A percentile compares a stretch with the other conserved stretches of the same genome.
These are phyloP conservation scores for Kluyveromyces aestuarii DNA, from an alignment of 805 yeast genomes.

Conservation along the genomic window DNA sequence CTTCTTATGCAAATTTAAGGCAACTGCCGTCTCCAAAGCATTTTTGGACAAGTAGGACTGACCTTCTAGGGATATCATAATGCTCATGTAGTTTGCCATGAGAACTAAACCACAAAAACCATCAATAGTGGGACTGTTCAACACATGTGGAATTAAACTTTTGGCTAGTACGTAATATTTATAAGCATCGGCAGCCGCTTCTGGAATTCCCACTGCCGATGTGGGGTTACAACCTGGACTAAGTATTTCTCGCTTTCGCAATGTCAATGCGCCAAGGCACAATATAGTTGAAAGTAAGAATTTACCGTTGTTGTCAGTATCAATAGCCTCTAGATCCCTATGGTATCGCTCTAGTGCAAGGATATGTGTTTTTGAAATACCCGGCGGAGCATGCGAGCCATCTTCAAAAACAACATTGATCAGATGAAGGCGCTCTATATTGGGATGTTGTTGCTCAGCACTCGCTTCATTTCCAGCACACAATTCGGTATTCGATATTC, in stretches of 20 bases:
- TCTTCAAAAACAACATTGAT: neutral
- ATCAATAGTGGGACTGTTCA: neutral
- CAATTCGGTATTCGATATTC: too few species aligned
- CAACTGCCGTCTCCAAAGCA: constrained; percentile 3
- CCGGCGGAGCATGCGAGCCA: neutral
- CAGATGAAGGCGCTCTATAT: neutral
- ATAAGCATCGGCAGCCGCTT: neutral
- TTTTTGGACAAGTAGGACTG: constrained; percentile 2
- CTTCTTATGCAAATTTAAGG: neutral
- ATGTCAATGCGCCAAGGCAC: constrained; percentile 5
- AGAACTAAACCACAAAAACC: constrained; percentile 4
- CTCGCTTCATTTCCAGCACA: too few species aligned
- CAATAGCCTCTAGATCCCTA: neutral
- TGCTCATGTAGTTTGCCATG: constrained; percentile 4
- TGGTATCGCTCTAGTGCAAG: neutral
- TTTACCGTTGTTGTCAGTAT: constrained; percentile 1
- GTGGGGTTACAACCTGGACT: neutral
- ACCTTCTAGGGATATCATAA: constrained; percentile 4
- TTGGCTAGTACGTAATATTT: neutral
- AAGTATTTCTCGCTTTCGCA: constrained; percentile 4
- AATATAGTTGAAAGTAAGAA: constrained; percentile 3
- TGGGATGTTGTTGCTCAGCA: too few species aligned
- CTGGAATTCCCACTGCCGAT: neutral
- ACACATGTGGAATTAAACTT: neutral
- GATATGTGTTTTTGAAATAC: neutral